Base-by-base conservation (phyloP, 2,329 filamentous ascomycete genomes). In the Aspergillus udagawae region DNA sequence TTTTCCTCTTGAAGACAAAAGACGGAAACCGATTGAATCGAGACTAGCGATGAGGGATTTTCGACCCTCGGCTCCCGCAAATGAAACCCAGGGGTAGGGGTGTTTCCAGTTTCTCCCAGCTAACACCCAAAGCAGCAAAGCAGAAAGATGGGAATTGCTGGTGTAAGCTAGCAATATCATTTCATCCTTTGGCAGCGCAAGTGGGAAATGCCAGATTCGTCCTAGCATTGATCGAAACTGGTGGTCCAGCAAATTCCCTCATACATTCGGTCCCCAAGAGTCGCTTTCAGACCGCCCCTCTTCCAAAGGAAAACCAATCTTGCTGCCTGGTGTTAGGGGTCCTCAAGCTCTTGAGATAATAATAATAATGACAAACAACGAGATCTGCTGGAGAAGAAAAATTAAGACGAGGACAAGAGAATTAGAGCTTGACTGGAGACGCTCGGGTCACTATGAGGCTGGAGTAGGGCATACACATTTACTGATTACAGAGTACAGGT, bases 231-330 rank as follows among this genome's bases (percentile, higher is more conserved):
- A 29, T 4, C 3, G 38, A 28, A 56, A 48, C 53, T 35, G 54
- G 42, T 60, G 54, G 61, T 45, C 41, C 48, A 60, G 57, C 59
- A 61, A 62, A 65, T 65, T 64, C 63, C 63, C 63, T 63, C 63
- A 65, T 65, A 65, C 60, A 60, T 53, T 52, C 4, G 14, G n/a
- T 8, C 20, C 9, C n/a, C 17, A 27, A 28, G 35, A 17, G 42
- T 42, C 45, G 45, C 20, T 57, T 32, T 25, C 25, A 23, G 42
- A 45, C 42, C 42, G 42, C 42, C 41, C 41, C 41, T 21, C 20
- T 25, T 23, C 12, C 21, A 14, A 27, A 35, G 14, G 4, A 17
- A 35, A 14, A 6, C 23, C 44, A 47, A 47, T 47, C 21, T 47
- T 47, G 44, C 38, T 45, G 41, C 52, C 42, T 41, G 28, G 14